Evolutionary conservation across 1,284 basidiomycete genomes (phyloP), one percentile per base, ranked within the genome.

Genomic region (Tilletia setariae): DNA sequence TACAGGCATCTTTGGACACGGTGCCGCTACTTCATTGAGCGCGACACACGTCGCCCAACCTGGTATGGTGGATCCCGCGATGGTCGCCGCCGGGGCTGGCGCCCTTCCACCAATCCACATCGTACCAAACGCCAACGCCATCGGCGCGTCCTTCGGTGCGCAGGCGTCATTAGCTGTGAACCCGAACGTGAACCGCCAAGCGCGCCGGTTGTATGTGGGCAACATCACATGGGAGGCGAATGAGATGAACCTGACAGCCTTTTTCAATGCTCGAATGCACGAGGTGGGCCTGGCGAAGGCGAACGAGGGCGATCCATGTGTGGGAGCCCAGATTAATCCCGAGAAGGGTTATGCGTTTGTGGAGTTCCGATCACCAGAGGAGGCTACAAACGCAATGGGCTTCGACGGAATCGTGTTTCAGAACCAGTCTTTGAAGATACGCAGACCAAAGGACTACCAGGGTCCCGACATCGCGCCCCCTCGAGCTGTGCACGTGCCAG

Each of bases 321-420:
- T 94, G 28, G 90, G 90, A 11, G 93, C 95, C 1, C 92, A 96
- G 79, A 91, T 96, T 85, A 97, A 97, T 82, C 92, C 93, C 76
- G 96, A 98, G 83, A 98, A 97, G 86, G 93, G 92, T 76, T 98
- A 96, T 80, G 96, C 95, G 0, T 97, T 96, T 81, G 68, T 74
- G 43, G 81, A 98, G 93, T 98, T 98, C 87, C 92, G 94, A 67
- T 94, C 91, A 72, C 90, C 94, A 16, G 93, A 97, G 79, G 94
- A 98, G 84, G 94, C 95, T 8, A 95, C 94, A 6, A 89, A 92
- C 61, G 95, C 94, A 1, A 92, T 98, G 89, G 90, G 91, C 7
- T 94, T 99, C 75, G 95, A 98, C 80, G 95, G 94, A 49, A 94
- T 94, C 73, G 92, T 94, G 77, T 96, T 94, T 85, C 88, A 94